Conservation (phyloP, 169 alveolate species). For the Fabrea salina region DNA sequence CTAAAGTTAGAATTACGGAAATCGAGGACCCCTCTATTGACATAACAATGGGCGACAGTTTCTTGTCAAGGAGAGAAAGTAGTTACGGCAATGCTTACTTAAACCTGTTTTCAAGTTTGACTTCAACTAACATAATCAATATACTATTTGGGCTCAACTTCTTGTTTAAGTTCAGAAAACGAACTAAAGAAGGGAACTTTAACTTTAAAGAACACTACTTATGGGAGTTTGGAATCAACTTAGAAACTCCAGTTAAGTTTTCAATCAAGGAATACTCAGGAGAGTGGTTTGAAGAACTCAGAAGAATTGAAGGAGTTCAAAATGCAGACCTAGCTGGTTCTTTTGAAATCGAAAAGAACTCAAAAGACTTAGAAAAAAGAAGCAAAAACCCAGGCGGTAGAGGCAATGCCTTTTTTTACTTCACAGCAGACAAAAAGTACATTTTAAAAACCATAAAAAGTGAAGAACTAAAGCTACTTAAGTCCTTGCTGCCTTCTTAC, state of each 20-base stretch:
- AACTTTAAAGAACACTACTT: not conserved
- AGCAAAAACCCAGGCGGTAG: not conserved
- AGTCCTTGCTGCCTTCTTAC: not conserved
- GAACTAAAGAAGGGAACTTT: not conserved
- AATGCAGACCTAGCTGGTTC: not conserved
- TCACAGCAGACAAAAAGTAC: not conserved
- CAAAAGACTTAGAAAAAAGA: not conserved
- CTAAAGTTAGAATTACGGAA: too few species aligned
- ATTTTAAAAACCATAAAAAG: not conserved
- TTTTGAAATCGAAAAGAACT: too few species aligned
- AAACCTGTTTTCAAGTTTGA: too few species aligned
- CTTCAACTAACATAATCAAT: too few species aligned
- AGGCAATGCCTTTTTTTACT: constrained; percentile 10
- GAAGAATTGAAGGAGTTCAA: not conserved
- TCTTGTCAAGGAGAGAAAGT: too few species aligned
- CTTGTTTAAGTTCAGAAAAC: too few species aligned
- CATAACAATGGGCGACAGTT: too few species aligned
- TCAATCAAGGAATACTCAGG: not conserved
- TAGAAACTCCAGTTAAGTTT: not conserved
- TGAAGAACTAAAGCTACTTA: not conserved
- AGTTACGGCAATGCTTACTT: too few species aligned
- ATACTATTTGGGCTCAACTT: too few species aligned
- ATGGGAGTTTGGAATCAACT: not conserved
- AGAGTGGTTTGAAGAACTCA: not conserved
- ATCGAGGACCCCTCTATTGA: too few species aligned